Base-by-base conservation (phyloP, 495 filamentous ascomycete species). In the Lepidopterella palustris region DNA sequence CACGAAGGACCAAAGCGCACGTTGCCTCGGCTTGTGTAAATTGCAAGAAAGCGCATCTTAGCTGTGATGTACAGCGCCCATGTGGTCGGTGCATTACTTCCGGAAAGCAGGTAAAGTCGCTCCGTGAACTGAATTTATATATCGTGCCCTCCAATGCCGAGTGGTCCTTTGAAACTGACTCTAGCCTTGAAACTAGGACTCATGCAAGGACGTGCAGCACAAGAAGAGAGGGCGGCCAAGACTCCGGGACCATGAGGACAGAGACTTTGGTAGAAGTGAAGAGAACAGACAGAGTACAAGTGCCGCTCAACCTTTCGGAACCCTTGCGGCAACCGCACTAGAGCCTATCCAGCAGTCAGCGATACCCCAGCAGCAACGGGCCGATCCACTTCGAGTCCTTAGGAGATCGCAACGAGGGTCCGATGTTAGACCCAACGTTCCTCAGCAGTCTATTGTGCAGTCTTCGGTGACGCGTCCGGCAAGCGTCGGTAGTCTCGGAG, bases 21-120 rank as follows among this genome's bases (percentile, higher is more conserved):
- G 93, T 98, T 49, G 90, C 92, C 32, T 96, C 92, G 31, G 93
- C 93, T 18, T 98, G 93, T 71, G 87, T 97, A 57, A 95, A 96
- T 68, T 98, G 93, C 77, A 97, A 97, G 72, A 90, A 86, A 73
- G 95, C 95, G 59, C 93, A 98, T 80, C 77, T 98, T 60, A 85
- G 84, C 31, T 89, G 86, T 69, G 86, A 89, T 68, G 79, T 84
- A 51, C 83, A 80, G 53, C 74, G 83, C 31, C 83, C 84, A 32
- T 87, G 84, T 70, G 74, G 77, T 63, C 72, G 84, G 70, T 87
- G 84, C 72, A 78, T 85, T 21, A 71, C 80, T 42, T 77, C 83
- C 53, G 82, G 82, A 8, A 87, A 87, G 70, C 80, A 84, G 74
- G 86, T 86, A 75, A 47, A 54, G 35, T 42, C 35, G 35, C 35